Percentiles rank a stretch among this genome's conserved stretches.
phyloP scores from a whole-genome alignment of 2,329 filamentous ascomycete genomes.

The Chaetomiaceae sp. region DNA sequence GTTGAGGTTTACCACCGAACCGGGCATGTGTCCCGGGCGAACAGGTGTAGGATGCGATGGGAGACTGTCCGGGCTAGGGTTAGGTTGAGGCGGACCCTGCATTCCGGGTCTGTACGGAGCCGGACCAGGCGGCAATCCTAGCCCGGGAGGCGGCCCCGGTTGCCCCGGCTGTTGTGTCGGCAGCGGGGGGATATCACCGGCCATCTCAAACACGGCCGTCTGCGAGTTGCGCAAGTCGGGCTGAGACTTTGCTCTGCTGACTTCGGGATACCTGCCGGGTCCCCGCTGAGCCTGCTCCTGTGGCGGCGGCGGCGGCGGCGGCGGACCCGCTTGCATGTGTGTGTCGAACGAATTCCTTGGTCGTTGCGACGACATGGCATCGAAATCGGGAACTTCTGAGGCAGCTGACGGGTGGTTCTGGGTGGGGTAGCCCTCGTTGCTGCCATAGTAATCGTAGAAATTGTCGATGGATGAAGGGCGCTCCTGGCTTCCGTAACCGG shows the following conservation, averaged over 20 bases:
- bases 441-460: conserved; percentile 52
- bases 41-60: conserved; percentile 58
- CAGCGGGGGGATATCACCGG: conserved; percentile 52
- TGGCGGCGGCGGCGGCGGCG: conserved; percentile 12
- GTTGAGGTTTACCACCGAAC: conserved; percentile 49
- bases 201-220: conserved; percentile 69
- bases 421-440: conserved; percentile 27
- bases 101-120: conserved; percentile 18
- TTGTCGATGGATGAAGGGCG: conserved; percentile 40
- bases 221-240: conserved; percentile 59
- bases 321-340: conserved; percentile 35
- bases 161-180: conserved; percentile 35
- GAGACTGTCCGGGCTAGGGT: conserved; percentile 39
- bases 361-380: conserved; percentile 32
- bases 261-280: conserved; percentile 45
- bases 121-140: conserved; percentile 20
- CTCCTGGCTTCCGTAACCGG: conserved; percentile 32
- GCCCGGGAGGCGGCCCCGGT: conserved; percentile 12
- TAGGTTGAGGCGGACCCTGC: conserved; percentile 27
- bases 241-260: conserved; percentile 60
- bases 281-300: conserved; percentile 41
- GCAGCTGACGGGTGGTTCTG: conserved; percentile 24
- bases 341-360: conserved; percentile 43
- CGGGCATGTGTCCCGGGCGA: conserved; percentile 55
- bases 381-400: conserved; percentile 38